Evolutionary conservation across 176 grass and related monocot genomes (phyloP).

Genomic region (Oryza glaberrima): DNA sequence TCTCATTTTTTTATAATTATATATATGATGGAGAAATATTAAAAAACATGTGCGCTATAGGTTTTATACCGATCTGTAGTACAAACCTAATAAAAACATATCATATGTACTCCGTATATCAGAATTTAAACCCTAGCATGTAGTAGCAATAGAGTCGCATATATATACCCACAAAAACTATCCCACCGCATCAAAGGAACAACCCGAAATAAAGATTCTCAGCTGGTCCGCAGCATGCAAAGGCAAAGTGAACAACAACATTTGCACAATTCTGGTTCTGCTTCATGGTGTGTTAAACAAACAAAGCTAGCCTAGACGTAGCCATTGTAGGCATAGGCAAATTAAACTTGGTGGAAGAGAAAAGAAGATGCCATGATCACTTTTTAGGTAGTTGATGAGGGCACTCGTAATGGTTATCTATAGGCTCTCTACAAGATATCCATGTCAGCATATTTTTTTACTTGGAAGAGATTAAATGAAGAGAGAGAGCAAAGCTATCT

Average conservation of each 20-base stretch:
- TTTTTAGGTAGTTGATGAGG: slow-evolving; percentile 27
- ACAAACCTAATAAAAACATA: too few relatives aligned
- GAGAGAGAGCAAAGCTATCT: too few relatives aligned
- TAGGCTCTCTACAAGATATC: too few relatives aligned
- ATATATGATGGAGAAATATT: too few relatives aligned
- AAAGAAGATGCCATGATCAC: slow-evolving; percentile 42
- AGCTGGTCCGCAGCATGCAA: background rate
- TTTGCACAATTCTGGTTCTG: background rate
- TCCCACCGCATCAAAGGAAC: background rate
- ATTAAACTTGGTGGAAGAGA: slow-evolving; percentile 35
- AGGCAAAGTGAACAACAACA: background rate
- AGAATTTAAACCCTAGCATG: too few relatives aligned
- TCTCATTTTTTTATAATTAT: background rate
- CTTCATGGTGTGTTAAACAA: slow-evolving; percentile 29
- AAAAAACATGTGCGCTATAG: too few relatives aligned
- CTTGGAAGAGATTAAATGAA: too few relatives aligned
- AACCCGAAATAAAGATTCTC: background rate
- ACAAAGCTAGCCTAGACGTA: slow-evolving; percentile 11
- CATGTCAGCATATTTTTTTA: too few relatives aligned
- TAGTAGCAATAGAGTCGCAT: background rate
- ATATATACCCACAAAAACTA: too few relatives aligned
- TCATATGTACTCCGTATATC: too few relatives aligned
- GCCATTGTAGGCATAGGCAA: background rate
- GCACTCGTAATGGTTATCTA: too few relatives aligned
- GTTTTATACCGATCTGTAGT: too few relatives aligned